A percentile compares a stretch with the other conserved stretches of the same genome.
phyloP scores from a whole-genome alignment of 176 grass and related monocot species.

The Leersia perrieri region DNA sequence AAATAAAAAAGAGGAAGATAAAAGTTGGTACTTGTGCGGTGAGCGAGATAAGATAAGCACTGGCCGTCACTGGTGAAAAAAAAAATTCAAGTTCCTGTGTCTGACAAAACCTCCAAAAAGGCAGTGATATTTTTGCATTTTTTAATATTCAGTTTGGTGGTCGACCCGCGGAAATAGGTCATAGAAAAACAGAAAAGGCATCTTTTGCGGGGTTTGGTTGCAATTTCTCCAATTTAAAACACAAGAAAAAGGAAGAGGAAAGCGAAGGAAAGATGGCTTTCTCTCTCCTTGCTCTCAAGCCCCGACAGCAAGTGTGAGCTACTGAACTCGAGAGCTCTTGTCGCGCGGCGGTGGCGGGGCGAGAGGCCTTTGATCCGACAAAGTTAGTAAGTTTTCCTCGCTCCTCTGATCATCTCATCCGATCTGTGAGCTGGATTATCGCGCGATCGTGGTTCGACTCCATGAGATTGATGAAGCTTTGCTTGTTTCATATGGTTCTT shows the following conservation, averaged over 20 bases:
- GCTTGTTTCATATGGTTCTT: neutral
- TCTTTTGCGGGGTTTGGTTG: neutral
- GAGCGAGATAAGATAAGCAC: neutral
- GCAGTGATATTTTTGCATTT: neutral
- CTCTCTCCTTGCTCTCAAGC: constrained; percentile 3
- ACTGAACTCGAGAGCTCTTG: constrained; percentile 24
- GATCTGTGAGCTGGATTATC: neutral
- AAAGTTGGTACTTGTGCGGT: neutral
- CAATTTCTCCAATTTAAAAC: constrained; percentile 20
- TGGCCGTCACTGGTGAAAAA: neutral
- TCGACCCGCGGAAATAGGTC: neutral
- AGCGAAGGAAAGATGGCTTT: neutral
- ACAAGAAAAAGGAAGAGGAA: neutral
- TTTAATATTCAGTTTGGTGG: constrained; percentile 14
- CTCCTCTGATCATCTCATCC: neutral
- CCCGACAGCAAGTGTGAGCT: constrained; percentile 38
- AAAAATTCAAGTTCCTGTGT: neutral
- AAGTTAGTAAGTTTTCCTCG: constrained; percentile 21
- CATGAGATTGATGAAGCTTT: neutral
- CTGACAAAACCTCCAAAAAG: neutral
- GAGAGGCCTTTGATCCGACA: constrained; percentile 27
- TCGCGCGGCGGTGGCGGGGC: constrained; percentile 14
- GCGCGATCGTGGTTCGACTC: neutral
- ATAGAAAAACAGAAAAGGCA: neutral
- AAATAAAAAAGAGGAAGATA: neutral